phyloP scores from a whole-genome alignment of 2,329 filamentous ascomycete species.

The Ascochyta pisi region DNA sequence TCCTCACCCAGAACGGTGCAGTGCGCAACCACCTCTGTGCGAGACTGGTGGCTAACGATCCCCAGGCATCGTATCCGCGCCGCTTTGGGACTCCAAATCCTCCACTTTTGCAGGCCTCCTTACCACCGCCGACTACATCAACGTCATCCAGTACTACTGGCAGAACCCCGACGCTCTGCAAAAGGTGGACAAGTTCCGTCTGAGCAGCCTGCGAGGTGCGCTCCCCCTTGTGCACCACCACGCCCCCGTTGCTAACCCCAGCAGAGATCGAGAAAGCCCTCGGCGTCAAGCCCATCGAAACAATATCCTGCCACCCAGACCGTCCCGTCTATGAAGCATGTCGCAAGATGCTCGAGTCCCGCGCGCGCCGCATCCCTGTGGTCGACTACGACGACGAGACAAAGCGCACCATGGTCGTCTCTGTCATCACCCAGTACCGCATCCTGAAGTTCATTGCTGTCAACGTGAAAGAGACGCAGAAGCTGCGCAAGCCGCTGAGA shows the following conservation, averaged over 20 bases:
- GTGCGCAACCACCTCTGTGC: background rate
- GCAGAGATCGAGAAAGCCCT: slow-evolving; percentile 94
- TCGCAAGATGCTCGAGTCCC: slow-evolving; percentile 89
- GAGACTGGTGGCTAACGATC: slow-evolving; percentile 20
- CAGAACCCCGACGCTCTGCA: slow-evolving; percentile 90
- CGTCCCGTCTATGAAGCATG: slow-evolving; percentile 94
- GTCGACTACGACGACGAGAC: slow-evolving; percentile 96
- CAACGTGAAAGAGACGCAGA: slow-evolving; percentile 87
- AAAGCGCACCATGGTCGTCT: slow-evolving; percentile 88
- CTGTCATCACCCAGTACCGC: slow-evolving; percentile 96
- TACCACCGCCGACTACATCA: slow-evolving; percentile 97
- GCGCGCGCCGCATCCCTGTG: slow-evolving; percentile 90
- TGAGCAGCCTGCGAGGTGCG: slow-evolving; percentile 88
- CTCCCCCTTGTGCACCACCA: background rate
- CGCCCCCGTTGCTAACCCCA: slow-evolving; percentile 20
- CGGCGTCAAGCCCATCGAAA: slow-evolving; percentile 88
- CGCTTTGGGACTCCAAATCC: slow-evolving; percentile 92
- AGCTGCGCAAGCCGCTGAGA: slow-evolving; percentile 83
- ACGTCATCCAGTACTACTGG: slow-evolving; percentile 98
- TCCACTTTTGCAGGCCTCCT: slow-evolving; percentile 93
- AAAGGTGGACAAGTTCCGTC: slow-evolving; percentile 89
- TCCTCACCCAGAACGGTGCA: slow-evolving; percentile 91
- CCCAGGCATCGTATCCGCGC: slow-evolving; percentile 93
- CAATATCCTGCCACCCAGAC: slow-evolving; percentile 92
- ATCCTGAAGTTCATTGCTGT: slow-evolving; percentile 99